Evolutionary conservation across 441 rosid genomes (phyloP), one percentile per base, ranked within the genome.

Genomic region (Populus hybrid): DNA sequence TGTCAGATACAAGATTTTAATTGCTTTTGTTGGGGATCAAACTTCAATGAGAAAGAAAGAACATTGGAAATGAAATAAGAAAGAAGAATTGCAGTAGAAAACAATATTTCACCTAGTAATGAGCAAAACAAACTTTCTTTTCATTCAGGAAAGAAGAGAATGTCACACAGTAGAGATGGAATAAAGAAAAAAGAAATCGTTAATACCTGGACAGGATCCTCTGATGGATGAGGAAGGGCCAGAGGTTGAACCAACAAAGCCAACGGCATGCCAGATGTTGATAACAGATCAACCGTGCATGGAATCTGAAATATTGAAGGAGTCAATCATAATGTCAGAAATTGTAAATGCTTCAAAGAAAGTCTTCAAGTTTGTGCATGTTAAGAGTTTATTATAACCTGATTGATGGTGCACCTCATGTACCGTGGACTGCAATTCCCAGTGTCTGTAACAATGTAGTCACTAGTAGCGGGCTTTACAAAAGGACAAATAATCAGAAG

Each of bases 331-430:
- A 59, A 65, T 68, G 66, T 68, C 9, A n/a, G 21, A 53, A 36
- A 68, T 68, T 74, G 33, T 6, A 45, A 35, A 69, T 24, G 68
- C 36, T 64, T 50, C 70, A 69, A 6, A 70, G 14, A 23, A 9
- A 59, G 24, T 31, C 50, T 40, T 40, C 50, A 40, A 63, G 74
- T 26, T 53, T 67, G 36, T 7, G 42, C 63, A 74, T 76, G 53
- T 45, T 71, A 72, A 84, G 67, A 74, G 66, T 70, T 23, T 42
- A 59, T 68, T 64, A 6, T 71, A 61, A 92, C 97, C 93, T 92
- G 97, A 87, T 86, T 89, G 80, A 92, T 90, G 76, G 97, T 91
- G 82, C 95, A 89, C 81, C 97, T 84, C 93, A 92, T 92, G n/a
- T n/a, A n/a, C n/a, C n/a, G n/a, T n/a, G n/a, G n/a, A n/a, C n/a